phyloP scores from a whole-genome alignment of 2,329 filamentous ascomycete species.

The Paramyrothecium sp. region DNA sequence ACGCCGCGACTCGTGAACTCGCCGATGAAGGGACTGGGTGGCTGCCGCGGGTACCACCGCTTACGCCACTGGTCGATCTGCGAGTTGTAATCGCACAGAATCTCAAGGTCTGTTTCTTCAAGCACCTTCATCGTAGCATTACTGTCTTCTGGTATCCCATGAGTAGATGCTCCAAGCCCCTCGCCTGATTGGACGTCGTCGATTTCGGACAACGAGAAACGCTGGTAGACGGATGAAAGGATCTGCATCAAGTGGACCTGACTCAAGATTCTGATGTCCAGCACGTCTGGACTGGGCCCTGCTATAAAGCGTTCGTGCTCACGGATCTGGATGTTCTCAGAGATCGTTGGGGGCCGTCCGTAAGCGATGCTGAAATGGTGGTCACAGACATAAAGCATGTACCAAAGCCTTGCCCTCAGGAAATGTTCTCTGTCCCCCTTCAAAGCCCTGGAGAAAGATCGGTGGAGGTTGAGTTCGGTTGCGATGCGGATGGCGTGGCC shows the following conservation, averaged over 20 bases:
- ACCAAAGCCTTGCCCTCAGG: slow-evolving; percentile 58
- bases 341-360: slow-evolving; percentile 26
- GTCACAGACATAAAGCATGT: slow-evolving; percentile 35
- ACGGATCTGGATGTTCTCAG: slow-evolving; percentile 13
- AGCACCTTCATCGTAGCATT: slow-evolving; percentile 18
- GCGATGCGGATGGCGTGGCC: slow-evolving; percentile 58
- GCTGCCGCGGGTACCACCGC: slow-evolving; percentile 25
- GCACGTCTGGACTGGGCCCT: slow-evolving; percentile 10
- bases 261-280: slow-evolving; percentile 10
- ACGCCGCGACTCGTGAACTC: slow-evolving; percentile 39
- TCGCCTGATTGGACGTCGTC: slow-evolving; percentile 8
- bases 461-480: slow-evolving; percentile 54
- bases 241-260: slow-evolving; percentile 14
- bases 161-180: not conserved
- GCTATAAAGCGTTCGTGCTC: slow-evolving; percentile 23
- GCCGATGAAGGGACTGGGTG: slow-evolving; percentile 22
- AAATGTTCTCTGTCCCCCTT: slow-evolving; percentile 46
- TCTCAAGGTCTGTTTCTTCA: slow-evolving; percentile 31
- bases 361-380: slow-evolving; percentile 31
- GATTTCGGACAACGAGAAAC: slow-evolving; percentile 7
- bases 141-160: not conserved
- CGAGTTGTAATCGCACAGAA: slow-evolving; percentile 36
- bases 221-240: slow-evolving; percentile 9
- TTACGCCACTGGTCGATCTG: slow-evolving; percentile 41
- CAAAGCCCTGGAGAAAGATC: slow-evolving; percentile 47